Conservation (phyloP, 2,329 filamentous ascomycete genomes). For the Fusarium nisikadoi region DNA sequence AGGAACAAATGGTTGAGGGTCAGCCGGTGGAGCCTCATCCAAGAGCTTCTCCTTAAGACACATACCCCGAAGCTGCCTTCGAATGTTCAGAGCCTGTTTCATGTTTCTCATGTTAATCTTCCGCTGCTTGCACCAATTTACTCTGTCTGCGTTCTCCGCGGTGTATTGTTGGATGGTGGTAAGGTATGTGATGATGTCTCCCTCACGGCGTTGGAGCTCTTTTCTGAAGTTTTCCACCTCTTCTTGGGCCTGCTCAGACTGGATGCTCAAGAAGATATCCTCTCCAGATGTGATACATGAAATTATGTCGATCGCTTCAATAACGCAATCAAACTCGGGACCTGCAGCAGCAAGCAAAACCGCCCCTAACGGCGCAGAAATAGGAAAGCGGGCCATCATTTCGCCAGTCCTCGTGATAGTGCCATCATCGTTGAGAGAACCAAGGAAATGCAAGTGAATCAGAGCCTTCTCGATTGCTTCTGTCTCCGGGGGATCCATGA, state of each 20-base stretch:
- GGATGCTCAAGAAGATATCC: constrained; percentile 70
- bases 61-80: constrained; percentile 68
- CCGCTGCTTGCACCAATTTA: constrained; percentile 67
- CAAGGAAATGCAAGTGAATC: constrained; percentile 80
- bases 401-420: constrained; percentile 78
- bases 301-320: constrained; percentile 87
- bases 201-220: constrained; percentile 69
- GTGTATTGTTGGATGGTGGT: constrained; percentile 71
- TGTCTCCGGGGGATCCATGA: constrained; percentile 82
- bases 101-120: constrained; percentile 70
- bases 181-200: constrained; percentile 72
- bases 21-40: constrained; percentile 56
- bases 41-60: constrained; percentile 65
- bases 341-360: constrained; percentile 83
- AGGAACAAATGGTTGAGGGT: constrained; percentile 67
- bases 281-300: constrained; percentile 71
- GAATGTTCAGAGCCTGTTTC: constrained; percentile 70
- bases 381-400: constrained; percentile 83
- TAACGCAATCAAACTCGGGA: constrained; percentile 76
- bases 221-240: constrained; percentile 64
- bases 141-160: constrained; percentile 64
- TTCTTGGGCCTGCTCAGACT: constrained; percentile 66
- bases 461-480: constrained; percentile 86
- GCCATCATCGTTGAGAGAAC: constrained; percentile 77
- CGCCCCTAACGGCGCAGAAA: constrained; percentile 82